Evolutionary conservation across 2,329 filamentous ascomycete genomes (phyloP).

Genomic region (Akanthomyces lecanii): DNA sequence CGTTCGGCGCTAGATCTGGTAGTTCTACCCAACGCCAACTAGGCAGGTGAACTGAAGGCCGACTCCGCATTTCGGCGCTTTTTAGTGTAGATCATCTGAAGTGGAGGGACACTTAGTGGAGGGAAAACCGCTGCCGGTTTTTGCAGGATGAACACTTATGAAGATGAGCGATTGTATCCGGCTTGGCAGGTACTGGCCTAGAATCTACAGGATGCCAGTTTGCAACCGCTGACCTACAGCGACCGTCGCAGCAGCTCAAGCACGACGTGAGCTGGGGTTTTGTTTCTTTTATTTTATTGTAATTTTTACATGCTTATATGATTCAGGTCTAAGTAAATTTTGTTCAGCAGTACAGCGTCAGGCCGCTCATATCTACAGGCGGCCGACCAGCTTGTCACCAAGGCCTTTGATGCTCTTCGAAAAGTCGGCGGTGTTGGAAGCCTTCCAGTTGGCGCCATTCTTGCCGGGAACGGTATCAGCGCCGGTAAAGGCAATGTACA

Average conservation of each 20-base stretch:
- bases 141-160: not conserved
- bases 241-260: too few relatives aligned
- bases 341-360: not conserved
- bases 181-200: not conserved
- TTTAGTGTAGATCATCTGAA: too few relatives aligned
- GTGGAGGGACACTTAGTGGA: too few relatives aligned
- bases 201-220: not conserved
- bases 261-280: not conserved
- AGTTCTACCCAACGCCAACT: not conserved
- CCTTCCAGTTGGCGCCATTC: slow-evolving; percentile 46
- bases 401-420: slow-evolving; percentile 42
- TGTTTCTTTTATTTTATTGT: not conserved
- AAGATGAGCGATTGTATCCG: not conserved
- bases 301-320: not conserved
- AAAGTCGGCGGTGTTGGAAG: slow-evolving; percentile 40
- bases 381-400: slow-evolving; percentile 42
- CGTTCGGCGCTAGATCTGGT: too few relatives aligned
- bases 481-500: slow-evolving; percentile 54
- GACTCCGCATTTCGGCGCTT: too few relatives aligned
- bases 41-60: not conserved
- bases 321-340: not conserved
- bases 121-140: not conserved
- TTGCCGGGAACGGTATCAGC: slow-evolving; percentile 47
- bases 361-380: not conserved
- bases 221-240: not conserved